Evolutionary conservation across 257 asterid genomes (phyloP), one percentile per base, ranked within the genome.

Genomic region (Euphrasia confusa): DNA sequence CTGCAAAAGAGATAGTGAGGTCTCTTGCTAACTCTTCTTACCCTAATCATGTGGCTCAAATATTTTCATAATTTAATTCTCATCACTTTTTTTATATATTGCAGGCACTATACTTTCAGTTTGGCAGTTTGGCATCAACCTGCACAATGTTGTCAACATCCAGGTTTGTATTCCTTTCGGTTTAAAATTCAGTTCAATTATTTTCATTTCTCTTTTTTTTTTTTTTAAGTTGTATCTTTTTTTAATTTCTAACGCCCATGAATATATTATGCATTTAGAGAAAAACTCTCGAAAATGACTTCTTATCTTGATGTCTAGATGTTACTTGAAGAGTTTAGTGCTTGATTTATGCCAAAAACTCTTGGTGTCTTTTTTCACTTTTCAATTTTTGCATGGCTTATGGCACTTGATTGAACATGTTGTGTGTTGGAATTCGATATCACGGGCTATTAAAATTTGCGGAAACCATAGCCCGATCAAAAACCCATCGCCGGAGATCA

Each of bases 1-100:
- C 75, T 92, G 97, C 91, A 92, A 92, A 82, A 83, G 97, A 69
- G 99, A 92, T 82, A 89, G 99, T 69, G 99, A 92, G 99, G 99
- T 92, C 84, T 79, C 85, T 81, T 75, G 72, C 64, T 77, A 65
- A 74, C 65, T 68, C 64, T 63, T 61, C 67, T 73, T 66, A 61
- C 60, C 74, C 59, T 57, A 67, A 62, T 39, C 59, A 47, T 65
- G 45, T 75, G 40, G 57, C 30, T 37, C 7, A 67, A 66, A 48
- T 58, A 50, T 42, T 69, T 54, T 66, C 57, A 10, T 71, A 37
- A 69, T 61, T 76, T 57, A 65, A 68, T 17, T 40, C 61, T 58
- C 49, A 66, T 44, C 59, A 21, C 44, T 74, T 58, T 72, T 64
- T 72, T 64, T 68, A 49, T 71, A 39, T 74, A 55, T 67, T 78